Evolutionary conservation across 2,329 filamentous ascomycete species (phyloP), one percentile per base, ranked within the genome.

Genomic region (Amauroascus niger): DNA sequence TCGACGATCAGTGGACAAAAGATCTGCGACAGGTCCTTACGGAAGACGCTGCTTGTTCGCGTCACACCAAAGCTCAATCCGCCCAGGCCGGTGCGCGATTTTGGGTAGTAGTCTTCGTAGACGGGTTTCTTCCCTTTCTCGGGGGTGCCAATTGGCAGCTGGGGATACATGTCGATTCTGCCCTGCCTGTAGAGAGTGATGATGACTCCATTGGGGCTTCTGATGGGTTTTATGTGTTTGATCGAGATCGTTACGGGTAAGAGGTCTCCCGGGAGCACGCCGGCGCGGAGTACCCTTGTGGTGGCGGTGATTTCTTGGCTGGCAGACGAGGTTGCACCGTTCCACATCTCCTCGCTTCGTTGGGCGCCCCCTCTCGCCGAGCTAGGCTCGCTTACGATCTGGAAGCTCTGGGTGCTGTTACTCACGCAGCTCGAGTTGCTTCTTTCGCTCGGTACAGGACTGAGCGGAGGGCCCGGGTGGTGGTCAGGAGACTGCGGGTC

Each of bases 161-260:
- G 75, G 20, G 81, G 82, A 62, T 83, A 79, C 63, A 89, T 86
- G 65, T 98, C 91, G 44, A 97, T 91, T 56, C 88, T 83, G 22
- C 89, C 89, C 68, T 95, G 87, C 43, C 93, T 82, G 67, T 94
- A 96, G 7, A 98, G 74, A 1, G 93, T 97, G 44, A 95, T 82
- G 57, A 97, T 93, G 46, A 97, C 86, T 6, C 93, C 91, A 61
- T 91, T 87, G 71, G 95, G 78, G 66, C 89, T 97, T 72, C 91
- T 88, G 64, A 97, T 81, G 55, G 83, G 80, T 68, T 94, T 95
- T 56, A 86, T 91, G 66, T 97, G 93, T 59, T 88, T 85, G 56
- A 98, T 83, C 0, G 79, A 82, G 50, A 97, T 83, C 62, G 81
- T 85, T 52, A 97, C 79, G 0, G 87, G 83, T 41, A 97, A 76